Conservation (phyloP, 83 land plant genomes). For the Thuja plicata region DNA sequence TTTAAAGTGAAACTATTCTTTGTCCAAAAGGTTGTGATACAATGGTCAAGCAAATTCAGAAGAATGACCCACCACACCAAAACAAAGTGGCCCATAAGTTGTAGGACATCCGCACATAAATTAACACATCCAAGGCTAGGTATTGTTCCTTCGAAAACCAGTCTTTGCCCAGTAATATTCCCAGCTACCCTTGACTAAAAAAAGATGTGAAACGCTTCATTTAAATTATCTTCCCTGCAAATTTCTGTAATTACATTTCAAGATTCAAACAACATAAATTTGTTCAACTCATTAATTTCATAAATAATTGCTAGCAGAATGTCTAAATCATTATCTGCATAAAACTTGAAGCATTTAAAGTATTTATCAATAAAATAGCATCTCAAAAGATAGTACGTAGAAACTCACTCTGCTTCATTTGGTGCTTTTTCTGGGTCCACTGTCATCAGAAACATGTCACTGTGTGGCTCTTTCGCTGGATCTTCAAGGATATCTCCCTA, state of each 20-base stretch:
- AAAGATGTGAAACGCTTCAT: neutral
- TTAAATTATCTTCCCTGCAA: neutral
- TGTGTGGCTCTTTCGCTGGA: conserved; percentile 69
- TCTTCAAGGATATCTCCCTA: conserved; percentile 98
- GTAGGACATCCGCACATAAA: no score
- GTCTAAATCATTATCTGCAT: neutral
- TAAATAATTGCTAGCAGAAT: neutral
- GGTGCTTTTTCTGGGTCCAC: conserved; percentile 98
- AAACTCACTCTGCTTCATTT: conserved; percentile 79
- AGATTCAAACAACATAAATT: neutral
- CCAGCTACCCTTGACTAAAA: no score
- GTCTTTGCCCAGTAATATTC: no score
- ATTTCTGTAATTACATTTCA: neutral
- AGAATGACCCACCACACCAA: no score
- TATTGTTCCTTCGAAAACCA: no score
- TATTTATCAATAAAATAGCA: neutral
- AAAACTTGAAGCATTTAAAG: neutral
- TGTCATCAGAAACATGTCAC: conserved; percentile 63
- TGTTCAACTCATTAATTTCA: neutral
- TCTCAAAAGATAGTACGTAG: neutral
- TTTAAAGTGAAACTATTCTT: neutral
- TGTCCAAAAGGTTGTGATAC: no score
- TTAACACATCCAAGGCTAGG: no score
- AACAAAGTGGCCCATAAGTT: no score
- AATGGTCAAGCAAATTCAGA: no score